A percentile compares a stretch with the other conserved stretches of the same genome.
phyloP scores from a whole-genome alignment of 2,329 filamentous ascomycete genomes.

The Hypoxylon sp. region DNA sequence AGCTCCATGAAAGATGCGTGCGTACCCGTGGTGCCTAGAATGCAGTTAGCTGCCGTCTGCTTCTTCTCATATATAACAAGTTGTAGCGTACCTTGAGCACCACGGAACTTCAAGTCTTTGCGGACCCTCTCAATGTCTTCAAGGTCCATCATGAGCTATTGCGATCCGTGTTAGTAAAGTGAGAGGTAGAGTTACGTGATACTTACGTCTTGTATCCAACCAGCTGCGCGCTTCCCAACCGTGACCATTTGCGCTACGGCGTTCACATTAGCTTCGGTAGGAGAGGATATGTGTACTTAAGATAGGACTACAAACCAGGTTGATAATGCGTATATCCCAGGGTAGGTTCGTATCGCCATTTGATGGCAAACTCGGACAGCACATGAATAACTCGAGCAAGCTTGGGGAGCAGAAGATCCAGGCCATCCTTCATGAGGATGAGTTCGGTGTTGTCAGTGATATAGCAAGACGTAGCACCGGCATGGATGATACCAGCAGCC shows the following conservation, averaged over 20 bases:
- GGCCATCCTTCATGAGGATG: constrained; percentile 75
- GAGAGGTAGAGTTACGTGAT: neutral
- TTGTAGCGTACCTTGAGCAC: constrained; percentile 40
- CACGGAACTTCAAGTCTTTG: constrained; percentile 74
- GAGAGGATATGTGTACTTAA: neutral
- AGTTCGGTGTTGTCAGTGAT: constrained; percentile 80
- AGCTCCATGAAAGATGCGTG: constrained; percentile 75
- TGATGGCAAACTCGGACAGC: constrained; percentile 71
- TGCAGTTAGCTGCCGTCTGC: constrained; percentile 3
- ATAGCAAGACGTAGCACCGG: constrained; percentile 65
- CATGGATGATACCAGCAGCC: constrained; percentile 79
- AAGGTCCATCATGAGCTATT: constrained; percentile 76
- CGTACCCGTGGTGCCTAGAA: constrained; percentile 70
- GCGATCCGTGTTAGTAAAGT: neutral
- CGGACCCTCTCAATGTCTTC: constrained; percentile 74
- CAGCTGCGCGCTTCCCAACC: neutral
- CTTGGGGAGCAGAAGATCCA: constrained; percentile 77
- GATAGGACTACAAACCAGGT: neutral
- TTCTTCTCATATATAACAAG: neutral
- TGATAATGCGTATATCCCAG: neutral
- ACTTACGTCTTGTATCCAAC: neutral
- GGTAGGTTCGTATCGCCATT: constrained; percentile 55
- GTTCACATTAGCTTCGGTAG: neutral
- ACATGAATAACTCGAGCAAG: constrained; percentile 79
- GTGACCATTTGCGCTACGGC: neutral